phyloP scores from a whole-genome alignment of 225 moss, liverwort and hornwort genomes.

The Polytrichum formosum region DNA sequence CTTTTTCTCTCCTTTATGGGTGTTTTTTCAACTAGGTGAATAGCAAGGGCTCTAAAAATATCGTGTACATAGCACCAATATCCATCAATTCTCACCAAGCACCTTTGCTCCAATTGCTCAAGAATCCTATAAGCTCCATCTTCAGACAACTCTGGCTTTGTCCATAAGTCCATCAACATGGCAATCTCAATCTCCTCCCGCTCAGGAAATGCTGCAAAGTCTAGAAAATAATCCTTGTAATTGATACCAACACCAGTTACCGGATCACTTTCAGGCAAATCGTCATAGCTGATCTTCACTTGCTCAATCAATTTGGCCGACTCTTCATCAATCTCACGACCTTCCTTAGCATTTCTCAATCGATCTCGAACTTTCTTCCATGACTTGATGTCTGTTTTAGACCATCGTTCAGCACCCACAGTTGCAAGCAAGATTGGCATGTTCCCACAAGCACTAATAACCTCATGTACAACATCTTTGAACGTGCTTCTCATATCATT shows the following conservation, averaged over 20 bases:
- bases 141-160: conserved; percentile 38
- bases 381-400: conserved; percentile 10
- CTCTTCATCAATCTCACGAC: conserved; percentile 5
- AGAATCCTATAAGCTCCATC: conserved; percentile 29
- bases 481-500: conserved; percentile 7
- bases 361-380: conserved; percentile 30
- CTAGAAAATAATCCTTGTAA: conserved; percentile 34
- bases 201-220: conserved; percentile 42
- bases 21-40: conserved; percentile 7
- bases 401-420: conserved; percentile 37
- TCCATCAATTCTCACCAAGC: conserved; percentile 32
- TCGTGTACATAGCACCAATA: conserved; percentile 47
- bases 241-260: conserved; percentile 7
- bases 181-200: conserved; percentile 44
- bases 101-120: conserved; percentile 42
- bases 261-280: conserved; percentile 25
- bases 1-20: conserved; percentile 14
- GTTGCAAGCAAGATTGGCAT: conserved; percentile 38
- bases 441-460: conserved; percentile 27
- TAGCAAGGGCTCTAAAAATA: conserved; percentile 35
- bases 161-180: conserved; percentile 41
- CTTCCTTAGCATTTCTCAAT: not conserved
- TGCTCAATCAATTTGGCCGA: conserved; percentile 18
- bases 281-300: conserved; percentile 40
- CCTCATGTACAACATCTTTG: conserved; percentile 15